Evolutionary conservation across 1,139 yeast species (phyloP).

Genomic region (Zygoascus sp.): DNA sequence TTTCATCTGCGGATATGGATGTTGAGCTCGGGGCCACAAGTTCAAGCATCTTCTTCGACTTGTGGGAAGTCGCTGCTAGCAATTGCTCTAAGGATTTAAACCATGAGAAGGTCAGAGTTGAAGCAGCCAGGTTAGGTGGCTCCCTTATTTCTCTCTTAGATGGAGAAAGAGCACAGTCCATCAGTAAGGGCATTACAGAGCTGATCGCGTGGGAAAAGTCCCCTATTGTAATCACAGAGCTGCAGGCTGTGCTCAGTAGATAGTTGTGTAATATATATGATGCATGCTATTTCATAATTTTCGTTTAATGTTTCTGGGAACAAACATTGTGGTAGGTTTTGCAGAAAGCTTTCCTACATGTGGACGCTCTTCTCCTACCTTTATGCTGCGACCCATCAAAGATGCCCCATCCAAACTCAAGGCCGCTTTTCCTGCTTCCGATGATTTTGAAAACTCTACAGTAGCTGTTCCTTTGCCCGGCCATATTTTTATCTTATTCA

Average conservation of each 20-base stretch:
- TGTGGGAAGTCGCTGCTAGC: constrained; percentile 33
- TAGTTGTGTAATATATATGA: background rate
- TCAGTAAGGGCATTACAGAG: constrained; percentile 13
- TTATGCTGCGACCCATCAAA: constrained; percentile 11
- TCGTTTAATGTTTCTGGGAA: constrained; percentile 18
- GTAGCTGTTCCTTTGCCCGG: constrained; percentile 51
- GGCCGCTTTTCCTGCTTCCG: constrained; percentile 55
- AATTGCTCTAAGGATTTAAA: constrained; percentile 44
- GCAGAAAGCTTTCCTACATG: background rate
- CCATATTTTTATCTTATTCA: constrained; percentile 48
- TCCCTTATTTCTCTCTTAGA: constrained; percentile 23
- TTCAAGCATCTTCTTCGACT: constrained; percentile 17
- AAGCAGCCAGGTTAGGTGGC: constrained; percentile 41
- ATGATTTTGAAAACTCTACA: constrained; percentile 46
- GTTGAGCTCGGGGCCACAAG: background rate
- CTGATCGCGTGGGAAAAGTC: constrained; percentile 22
- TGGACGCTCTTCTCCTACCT: constrained; percentile 9
- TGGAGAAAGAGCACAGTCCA: constrained; percentile 1
- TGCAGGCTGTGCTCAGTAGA: constrained; percentile 14
- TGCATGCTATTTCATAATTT: constrained; percentile 5
- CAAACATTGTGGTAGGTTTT: constrained; percentile 21
- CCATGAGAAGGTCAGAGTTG: constrained; percentile 61
- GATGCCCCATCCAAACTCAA: constrained; percentile 45
- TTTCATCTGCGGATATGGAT: background rate
- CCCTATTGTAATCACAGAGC: constrained; percentile 24